These are phyloP conservation scores for Dictyophora rubrovolvata DNA, from an alignment of 768 basidiomycete genomes.

Conservation along the genomic window DNA sequence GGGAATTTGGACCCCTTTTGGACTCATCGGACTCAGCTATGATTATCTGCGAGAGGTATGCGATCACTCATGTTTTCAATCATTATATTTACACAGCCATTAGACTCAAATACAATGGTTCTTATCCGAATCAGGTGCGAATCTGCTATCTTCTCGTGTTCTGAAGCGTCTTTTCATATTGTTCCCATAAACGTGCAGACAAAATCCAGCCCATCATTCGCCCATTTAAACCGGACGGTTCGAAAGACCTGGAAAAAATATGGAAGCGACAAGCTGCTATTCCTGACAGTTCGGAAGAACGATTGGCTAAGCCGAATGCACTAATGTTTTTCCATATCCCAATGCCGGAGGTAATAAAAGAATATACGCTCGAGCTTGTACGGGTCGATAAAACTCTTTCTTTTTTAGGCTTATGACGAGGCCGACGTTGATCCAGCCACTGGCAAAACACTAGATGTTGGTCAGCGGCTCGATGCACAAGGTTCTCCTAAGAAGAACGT, in stretches of 20 bases:
- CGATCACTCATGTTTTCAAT: neutral
- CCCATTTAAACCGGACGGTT: constrained; percentile 73
- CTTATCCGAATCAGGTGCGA: constrained; percentile 59
- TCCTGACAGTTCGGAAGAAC: constrained; percentile 28
- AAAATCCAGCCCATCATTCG: constrained; percentile 66
- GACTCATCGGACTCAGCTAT: constrained; percentile 61
- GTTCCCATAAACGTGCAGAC: constrained; percentile 20
- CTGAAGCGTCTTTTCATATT: neutral
- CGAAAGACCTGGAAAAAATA: constrained; percentile 53
- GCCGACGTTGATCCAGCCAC: constrained; percentile 56
- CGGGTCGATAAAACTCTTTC: neutral
- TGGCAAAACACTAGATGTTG: constrained; percentile 58
- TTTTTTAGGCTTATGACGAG: constrained; percentile 49
- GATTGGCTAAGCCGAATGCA: constrained; percentile 87
- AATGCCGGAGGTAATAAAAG: constrained; percentile 36
- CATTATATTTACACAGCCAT: neutral
- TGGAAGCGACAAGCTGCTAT: constrained; percentile 48
- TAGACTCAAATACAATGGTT: constrained; percentile 88
- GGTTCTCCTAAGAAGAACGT: constrained; percentile 63
- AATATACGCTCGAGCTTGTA: neutral
- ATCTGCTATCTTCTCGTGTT: neutral
- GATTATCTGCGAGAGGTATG: constrained; percentile 73
- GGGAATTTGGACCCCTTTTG: constrained; percentile 51
- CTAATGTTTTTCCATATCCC: constrained; percentile 99
- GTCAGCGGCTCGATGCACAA: constrained; percentile 44